Conservation (phyloP, 441 rosid species). For the Populus tomentosa region DNA sequence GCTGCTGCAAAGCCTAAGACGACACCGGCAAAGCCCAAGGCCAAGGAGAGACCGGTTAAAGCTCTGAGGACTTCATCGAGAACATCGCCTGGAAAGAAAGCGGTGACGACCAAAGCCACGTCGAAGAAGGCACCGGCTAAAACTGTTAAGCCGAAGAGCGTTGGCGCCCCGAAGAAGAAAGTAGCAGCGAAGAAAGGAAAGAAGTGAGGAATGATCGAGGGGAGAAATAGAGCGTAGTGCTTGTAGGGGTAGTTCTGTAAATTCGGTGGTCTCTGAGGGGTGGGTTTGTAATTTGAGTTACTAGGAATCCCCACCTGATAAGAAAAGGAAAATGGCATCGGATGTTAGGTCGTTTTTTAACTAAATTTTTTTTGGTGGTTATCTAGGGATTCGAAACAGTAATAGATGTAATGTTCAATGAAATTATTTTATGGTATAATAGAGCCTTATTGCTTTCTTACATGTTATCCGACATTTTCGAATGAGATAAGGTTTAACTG, state of each 20-base stretch:
- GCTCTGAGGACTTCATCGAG: conserved; percentile 58
- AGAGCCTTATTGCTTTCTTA: not conserved
- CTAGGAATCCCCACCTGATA: conserved; percentile 13
- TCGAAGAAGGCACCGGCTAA: conserved; percentile 40
- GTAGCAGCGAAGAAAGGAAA: conserved; percentile 25
- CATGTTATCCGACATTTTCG: not conserved
- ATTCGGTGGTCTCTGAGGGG: conserved; percentile 21
- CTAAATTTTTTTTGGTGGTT: not conserved
- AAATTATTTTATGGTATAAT: not conserved
- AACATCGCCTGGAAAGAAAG: conserved; percentile 45
- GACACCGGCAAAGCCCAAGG: conserved; percentile 25
- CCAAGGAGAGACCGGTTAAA: conserved; percentile 50
- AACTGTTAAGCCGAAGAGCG: conserved; percentile 31
- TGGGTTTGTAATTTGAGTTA: conserved; percentile 19
- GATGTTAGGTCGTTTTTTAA: conserved; percentile 9
- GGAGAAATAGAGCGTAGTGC: conserved; percentile 3
- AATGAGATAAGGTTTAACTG: not conserved
- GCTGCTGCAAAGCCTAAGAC: conserved; percentile 23
- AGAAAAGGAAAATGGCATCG: conserved; percentile 17
- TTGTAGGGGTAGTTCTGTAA: conserved; percentile 47
- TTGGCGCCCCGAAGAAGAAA: conserved; percentile 38
- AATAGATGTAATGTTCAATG: conserved; percentile 13
- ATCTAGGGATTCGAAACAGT: conserved; percentile 14
- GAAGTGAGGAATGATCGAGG: not conserved
- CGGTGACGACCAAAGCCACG: conserved; percentile 28